Percentiles rank a stretch among this genome's conserved stretches.
Conservation (phyloP, 2,329 filamentous ascomycete genomes). For the Ceratocystis lukuohia region DNA sequence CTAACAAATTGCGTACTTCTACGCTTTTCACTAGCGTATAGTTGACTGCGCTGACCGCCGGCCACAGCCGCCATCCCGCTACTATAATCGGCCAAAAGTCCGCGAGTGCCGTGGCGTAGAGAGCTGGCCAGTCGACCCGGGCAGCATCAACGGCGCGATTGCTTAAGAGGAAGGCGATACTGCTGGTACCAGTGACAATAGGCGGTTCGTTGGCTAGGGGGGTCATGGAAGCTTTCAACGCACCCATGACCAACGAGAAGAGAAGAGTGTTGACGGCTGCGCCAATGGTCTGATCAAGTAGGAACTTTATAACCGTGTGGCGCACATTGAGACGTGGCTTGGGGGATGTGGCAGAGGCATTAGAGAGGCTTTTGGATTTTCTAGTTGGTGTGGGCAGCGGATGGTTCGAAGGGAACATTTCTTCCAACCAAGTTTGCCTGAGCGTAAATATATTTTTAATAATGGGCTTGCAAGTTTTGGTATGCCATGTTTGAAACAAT, state of each 20-base stretch:
- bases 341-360: slow-evolving; percentile 26
- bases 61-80: slow-evolving; percentile 60
- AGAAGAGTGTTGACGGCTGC: slow-evolving; percentile 51
- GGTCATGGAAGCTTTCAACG: slow-evolving; percentile 39
- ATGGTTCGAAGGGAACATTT: slow-evolving; percentile 52
- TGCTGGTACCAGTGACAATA: slow-evolving; percentile 21
- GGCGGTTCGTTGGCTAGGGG: slow-evolving; percentile 25
- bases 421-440: slow-evolving; percentile 65
- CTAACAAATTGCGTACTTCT: slow-evolving; percentile 55
- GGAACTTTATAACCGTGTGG: slow-evolving; percentile 55
- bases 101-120: slow-evolving; percentile 32
- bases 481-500: no score
- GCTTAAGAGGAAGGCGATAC: slow-evolving; percentile 28
- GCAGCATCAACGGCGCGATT: slow-evolving; percentile 33
- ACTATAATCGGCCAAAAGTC: slow-evolving; percentile 52
- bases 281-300: slow-evolving; percentile 56
- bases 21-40: slow-evolving; percentile 58
- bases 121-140: slow-evolving; percentile 33
- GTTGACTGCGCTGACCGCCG: slow-evolving; percentile 54
- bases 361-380: slow-evolving; percentile 30
- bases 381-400: slow-evolving; percentile 25
- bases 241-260: slow-evolving; percentile 47
- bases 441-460: slow-evolving; percentile 15
- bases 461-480: no score
- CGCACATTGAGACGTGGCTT: slow-evolving; percentile 31